A percentile compares a stretch with the other conserved stretches of the same genome.
phyloP scores from a whole-genome alignment of 306 rosid genomes.

The Fragaria iinumae region DNA sequence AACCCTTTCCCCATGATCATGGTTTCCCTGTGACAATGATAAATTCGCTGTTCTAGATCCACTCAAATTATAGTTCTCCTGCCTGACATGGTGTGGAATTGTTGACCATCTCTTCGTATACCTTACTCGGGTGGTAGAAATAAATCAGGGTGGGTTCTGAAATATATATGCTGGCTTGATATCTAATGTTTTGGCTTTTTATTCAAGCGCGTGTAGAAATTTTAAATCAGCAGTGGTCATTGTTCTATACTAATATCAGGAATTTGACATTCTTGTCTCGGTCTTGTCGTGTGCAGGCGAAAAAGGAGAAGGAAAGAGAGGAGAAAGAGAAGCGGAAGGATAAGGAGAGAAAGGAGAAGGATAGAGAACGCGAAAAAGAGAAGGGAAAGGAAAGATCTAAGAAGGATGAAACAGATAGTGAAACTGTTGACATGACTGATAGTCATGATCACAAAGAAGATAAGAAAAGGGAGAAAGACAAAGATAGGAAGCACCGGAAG shows the following conservation, averaged over 20 bases:
- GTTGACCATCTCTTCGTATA: neutral
- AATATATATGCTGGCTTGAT: neutral
- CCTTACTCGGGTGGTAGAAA: neutral
- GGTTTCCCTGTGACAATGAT: neutral
- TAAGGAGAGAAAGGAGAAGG: conserved; percentile 62
- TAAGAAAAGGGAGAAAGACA: conserved; percentile 88
- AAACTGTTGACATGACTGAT: conserved; percentile 56
- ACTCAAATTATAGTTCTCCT: neutral
- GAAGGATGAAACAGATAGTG: conserved; percentile 92
- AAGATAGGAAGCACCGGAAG: conserved; percentile 87
- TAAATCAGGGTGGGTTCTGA: neutral
- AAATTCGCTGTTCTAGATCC: neutral
- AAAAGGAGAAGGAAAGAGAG: conserved; percentile 80
- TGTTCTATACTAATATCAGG: neutral
- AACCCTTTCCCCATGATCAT: neutral
- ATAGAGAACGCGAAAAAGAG: conserved; percentile 83
- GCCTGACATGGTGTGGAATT: neutral
- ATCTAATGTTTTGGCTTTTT: neutral
- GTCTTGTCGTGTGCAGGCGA: conserved; percentile 54
- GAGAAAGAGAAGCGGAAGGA: conserved; percentile 70
- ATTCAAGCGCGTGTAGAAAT: neutral
- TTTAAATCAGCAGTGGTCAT: neutral
- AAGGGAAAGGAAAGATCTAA: conserved; percentile 75
- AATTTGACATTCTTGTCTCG: neutral
- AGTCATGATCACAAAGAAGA: conserved; percentile 77